phyloP scores from a whole-genome alignment of 2,329 filamentous ascomycete species.

The Microdochium paspali region DNA sequence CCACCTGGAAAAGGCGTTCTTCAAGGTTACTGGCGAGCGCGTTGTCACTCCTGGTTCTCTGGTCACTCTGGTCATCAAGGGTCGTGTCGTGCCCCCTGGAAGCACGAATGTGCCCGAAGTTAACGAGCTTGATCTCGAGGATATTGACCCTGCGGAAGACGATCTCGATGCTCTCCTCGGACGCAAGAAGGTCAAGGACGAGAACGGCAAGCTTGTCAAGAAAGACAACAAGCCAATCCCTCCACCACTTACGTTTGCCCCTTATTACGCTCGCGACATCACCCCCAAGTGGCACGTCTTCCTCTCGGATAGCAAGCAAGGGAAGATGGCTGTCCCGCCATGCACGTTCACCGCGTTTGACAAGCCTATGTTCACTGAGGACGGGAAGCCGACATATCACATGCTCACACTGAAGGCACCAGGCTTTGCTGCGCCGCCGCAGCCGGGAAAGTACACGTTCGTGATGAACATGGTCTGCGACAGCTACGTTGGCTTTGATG shows the following conservation, averaged over 20 bases:
- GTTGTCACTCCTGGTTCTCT: slow-evolving; percentile 87
- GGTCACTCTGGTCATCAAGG: slow-evolving; percentile 91
- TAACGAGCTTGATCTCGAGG: slow-evolving; percentile 72
- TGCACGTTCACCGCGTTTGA: slow-evolving; percentile 94
- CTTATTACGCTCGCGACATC: slow-evolving; percentile 82
- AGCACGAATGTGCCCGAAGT: slow-evolving; percentile 64
- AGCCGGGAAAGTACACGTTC: slow-evolving; percentile 88
- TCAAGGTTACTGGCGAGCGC: slow-evolving; percentile 95
- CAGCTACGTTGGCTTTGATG: slow-evolving; percentile 90
- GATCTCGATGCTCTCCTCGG: slow-evolving; percentile 80
- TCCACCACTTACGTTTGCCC: slow-evolving; percentile 81
- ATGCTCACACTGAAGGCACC: slow-evolving; percentile 96
- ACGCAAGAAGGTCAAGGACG: slow-evolving; percentile 57
- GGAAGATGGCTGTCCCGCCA: slow-evolving; percentile 91
- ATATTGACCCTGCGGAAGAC: slow-evolving; percentile 86
- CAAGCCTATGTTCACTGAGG: slow-evolving; percentile 71
- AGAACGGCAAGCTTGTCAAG: slow-evolving; percentile 44
- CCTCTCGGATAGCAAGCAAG: slow-evolving; percentile 86
- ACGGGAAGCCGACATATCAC: slow-evolving; percentile 82
- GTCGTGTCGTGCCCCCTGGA: slow-evolving; percentile 84
- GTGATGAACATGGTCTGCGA: slow-evolving; percentile 91
- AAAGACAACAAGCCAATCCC: slow-evolving; percentile 55
- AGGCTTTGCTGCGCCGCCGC: slow-evolving; percentile 79
- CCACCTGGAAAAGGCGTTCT: slow-evolving; percentile 85
- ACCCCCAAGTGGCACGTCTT: slow-evolving; percentile 91